These are phyloP conservation scores for Mucor indicus DNA, from an alignment of 371 early-diverging fungal species.

Conservation along the genomic window DNA sequence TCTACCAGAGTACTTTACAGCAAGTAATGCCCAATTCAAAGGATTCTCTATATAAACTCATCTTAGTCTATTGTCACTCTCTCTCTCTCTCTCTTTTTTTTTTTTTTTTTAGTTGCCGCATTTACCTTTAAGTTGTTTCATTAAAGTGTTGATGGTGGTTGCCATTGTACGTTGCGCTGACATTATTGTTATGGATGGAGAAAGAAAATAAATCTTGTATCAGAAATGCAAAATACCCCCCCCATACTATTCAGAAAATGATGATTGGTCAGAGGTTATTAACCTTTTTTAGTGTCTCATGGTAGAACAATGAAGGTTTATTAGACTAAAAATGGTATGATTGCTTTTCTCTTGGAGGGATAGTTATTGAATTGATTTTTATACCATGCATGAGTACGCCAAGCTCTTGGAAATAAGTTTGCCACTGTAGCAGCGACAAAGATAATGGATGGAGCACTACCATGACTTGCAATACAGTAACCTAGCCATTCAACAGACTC, in stretches of 20 bases:
- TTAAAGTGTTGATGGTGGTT: slow-evolving; percentile 10
- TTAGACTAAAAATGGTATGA: slow-evolving; percentile 59
- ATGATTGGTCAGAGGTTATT: too few species aligned
- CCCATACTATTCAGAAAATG: too few species aligned
- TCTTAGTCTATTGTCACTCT: too few species aligned
- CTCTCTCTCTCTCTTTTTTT: background rate
- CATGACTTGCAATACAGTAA: slow-evolving; percentile 42
- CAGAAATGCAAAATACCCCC: too few species aligned
- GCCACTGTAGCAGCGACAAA: slow-evolving; percentile 50
- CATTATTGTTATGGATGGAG: too few species aligned
- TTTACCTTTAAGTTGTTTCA: slow-evolving; percentile 16
- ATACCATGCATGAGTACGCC: slow-evolving; percentile 62
- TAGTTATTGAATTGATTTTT: slow-evolving; percentile 46
- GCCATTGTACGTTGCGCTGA: slow-evolving; percentile 11
- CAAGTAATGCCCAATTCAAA: slow-evolving; percentile 22
- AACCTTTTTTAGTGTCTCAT: too few species aligned
- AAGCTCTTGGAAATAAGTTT: slow-evolving; percentile 64
- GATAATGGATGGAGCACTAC: slow-evolving; percentile 46
- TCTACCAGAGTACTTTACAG: slow-evolving; percentile 3
- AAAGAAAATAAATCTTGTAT: too few species aligned
- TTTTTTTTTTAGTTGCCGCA: background rate
- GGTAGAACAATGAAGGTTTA: too few species aligned
- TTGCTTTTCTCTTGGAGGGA: slow-evolving; percentile 48
- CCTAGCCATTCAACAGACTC: slow-evolving; percentile 69
- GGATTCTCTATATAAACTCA: slow-evolving; percentile 16